Evolutionary conservation across 73 alveolate species (phyloP).

Genomic region (Paramecium pentaurelia): DNA sequence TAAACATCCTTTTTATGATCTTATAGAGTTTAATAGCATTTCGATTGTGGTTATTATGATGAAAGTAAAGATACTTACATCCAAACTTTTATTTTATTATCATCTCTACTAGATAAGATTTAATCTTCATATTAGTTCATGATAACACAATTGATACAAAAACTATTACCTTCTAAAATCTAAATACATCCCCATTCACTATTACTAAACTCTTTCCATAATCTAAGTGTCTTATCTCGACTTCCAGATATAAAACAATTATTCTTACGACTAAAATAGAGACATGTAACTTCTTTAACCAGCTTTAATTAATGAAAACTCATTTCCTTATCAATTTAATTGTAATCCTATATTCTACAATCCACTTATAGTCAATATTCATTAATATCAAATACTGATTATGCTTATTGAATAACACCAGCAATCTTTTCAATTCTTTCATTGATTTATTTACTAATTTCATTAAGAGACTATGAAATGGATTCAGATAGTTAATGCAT

Average conservation of each 20-base stretch:
- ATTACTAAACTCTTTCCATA: slow-evolving; percentile 1
- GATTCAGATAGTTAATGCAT: background rate
- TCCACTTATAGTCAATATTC: background rate
- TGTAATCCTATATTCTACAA: background rate
- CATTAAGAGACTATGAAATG: background rate
- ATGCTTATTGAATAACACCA: background rate
- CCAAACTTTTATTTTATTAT: background rate
- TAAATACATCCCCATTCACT: background rate
- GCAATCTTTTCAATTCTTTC: background rate
- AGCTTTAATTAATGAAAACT: background rate
- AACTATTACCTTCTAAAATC: background rate
- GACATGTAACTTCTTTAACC: background rate
- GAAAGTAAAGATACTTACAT: background rate
- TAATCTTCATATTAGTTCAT: background rate
- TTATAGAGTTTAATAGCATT: background rate
- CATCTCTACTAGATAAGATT: background rate
- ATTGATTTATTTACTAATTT: background rate
- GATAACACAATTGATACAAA: background rate
- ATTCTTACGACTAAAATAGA: background rate
- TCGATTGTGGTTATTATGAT: background rate
- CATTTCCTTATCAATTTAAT: background rate
- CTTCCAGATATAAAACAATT: background rate
- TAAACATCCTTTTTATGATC: background rate
- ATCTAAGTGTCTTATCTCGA: background rate
- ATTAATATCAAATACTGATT: background rate